Evolutionary conservation across 2,329 filamentous ascomycete genomes (phyloP).

Genomic region (Alternaria ethzedia): DNA sequence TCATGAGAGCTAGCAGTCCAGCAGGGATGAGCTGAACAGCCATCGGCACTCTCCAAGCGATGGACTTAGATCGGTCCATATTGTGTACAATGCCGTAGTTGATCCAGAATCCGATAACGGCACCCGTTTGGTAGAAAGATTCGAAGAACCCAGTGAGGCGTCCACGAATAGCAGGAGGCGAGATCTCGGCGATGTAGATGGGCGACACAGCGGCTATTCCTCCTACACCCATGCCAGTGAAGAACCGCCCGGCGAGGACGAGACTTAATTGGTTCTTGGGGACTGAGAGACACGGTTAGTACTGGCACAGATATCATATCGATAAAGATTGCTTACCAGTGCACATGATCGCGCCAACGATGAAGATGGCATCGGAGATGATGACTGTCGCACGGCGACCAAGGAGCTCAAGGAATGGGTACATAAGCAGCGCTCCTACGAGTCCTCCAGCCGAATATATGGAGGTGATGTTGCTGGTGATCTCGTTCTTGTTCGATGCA

Average conservation of each 20-base stretch:
- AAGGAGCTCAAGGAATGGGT: constrained; percentile 53
- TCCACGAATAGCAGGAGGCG: constrained; percentile 68
- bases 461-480: constrained; percentile 58
- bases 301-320: background rate
- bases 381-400: constrained; percentile 61
- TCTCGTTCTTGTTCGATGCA: constrained; percentile 45
- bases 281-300: constrained; percentile 9
- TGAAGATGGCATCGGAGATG: constrained; percentile 54
- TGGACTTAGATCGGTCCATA: constrained; percentile 53
- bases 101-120: constrained; percentile 54
- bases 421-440: constrained; percentile 59
- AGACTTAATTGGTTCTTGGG: constrained; percentile 43
- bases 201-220: constrained; percentile 48
- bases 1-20: constrained; percentile 42
- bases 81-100: constrained; percentile 50
- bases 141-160: constrained; percentile 71
- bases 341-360: constrained; percentile 49
- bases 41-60: constrained; percentile 69
- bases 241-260: constrained; percentile 53
- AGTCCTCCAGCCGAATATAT: constrained; percentile 59
- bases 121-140: constrained; percentile 68
- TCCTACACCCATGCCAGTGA: constrained; percentile 48
- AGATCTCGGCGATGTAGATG: constrained; percentile 49
- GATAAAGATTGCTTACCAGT: constrained; percentile 15
- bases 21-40: constrained; percentile 54